These are phyloP conservation scores for Xylaria digitata DNA, from an alignment of 2,329 filamentous ascomycete species.

Conservation along the genomic window DNA sequence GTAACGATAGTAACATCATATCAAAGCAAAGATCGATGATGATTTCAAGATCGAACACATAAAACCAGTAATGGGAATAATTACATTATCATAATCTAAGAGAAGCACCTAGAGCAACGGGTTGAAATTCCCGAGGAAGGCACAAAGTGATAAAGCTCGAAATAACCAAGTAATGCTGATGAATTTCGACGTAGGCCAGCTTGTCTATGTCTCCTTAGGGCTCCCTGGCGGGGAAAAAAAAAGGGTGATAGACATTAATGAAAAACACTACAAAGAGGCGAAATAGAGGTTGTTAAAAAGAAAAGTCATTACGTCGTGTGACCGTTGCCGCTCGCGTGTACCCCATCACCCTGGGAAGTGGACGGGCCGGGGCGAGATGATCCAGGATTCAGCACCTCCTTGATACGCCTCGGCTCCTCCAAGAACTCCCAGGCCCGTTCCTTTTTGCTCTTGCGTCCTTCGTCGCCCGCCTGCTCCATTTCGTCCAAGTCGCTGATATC, in stretches of 20 bases:
- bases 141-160: background rate
- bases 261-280: background rate
- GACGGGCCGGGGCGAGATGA: constrained; percentile 25
- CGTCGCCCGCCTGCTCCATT: constrained; percentile 55
- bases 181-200: background rate
- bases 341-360: constrained; percentile 12
- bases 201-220: background rate
- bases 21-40: too few species aligned
- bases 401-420: constrained; percentile 61
- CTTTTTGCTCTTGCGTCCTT: constrained; percentile 60
- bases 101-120: background rate
- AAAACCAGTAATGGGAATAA: background rate
- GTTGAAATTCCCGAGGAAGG: background rate
- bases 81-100: constrained; percentile 17
- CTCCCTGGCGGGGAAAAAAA: background rate
- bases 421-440: constrained; percentile 64
- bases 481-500: constrained; percentile 64
- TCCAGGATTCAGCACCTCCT: constrained; percentile 43
- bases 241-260: background rate
- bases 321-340: background rate
- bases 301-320: constrained; percentile 8
- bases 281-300: background rate
- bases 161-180: background rate
- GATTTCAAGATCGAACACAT: background rate
- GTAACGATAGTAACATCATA: too few species aligned